Conservation (phyloP, 2,329 filamentous ascomycete genomes). For the Capronia americana region DNA sequence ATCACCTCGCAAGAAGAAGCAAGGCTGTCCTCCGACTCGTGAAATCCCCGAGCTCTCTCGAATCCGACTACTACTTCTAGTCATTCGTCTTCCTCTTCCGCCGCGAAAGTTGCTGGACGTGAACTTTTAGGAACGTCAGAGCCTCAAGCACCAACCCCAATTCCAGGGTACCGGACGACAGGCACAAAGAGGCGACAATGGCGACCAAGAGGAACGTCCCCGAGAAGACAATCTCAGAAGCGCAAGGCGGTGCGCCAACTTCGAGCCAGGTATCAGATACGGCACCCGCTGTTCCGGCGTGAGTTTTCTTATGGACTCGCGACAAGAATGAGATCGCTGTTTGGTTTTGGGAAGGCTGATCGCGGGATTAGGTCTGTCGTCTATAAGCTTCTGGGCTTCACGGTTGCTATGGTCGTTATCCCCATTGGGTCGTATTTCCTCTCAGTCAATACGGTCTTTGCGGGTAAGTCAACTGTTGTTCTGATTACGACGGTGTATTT, state of each 20-base stretch:
- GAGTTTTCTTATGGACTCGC: conserved; percentile 47
- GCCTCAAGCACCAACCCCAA: too few relatives aligned
- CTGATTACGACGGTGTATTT: not conserved
- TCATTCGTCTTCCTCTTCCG: too few relatives aligned
- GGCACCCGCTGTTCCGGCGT: conserved; percentile 83
- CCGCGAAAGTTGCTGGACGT: too few relatives aligned
- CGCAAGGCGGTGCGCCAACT: conserved; percentile 30
- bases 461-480: conserved; percentile 59
- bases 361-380: conserved; percentile 64
- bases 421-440: conserved; percentile 91
- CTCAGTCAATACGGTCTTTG: conserved; percentile 76
- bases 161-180: too few relatives aligned
- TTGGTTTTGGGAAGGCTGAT: not conserved
- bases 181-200: conserved; percentile 8
- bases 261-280: conserved; percentile 39
- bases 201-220: conserved; percentile 27
- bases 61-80: too few relatives aligned
- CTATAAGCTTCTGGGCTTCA: conserved; percentile 86
- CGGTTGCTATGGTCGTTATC: conserved; percentile 84
- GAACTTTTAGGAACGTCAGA: too few relatives aligned
- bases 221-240: conserved; percentile 32
- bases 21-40: too few relatives aligned
- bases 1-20: too few relatives aligned
- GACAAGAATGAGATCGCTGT: not conserved
- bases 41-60: too few relatives aligned